Conservation (phyloP, 1,284 basidiomycete genomes). For the Moesziomyces sp. region DNA sequence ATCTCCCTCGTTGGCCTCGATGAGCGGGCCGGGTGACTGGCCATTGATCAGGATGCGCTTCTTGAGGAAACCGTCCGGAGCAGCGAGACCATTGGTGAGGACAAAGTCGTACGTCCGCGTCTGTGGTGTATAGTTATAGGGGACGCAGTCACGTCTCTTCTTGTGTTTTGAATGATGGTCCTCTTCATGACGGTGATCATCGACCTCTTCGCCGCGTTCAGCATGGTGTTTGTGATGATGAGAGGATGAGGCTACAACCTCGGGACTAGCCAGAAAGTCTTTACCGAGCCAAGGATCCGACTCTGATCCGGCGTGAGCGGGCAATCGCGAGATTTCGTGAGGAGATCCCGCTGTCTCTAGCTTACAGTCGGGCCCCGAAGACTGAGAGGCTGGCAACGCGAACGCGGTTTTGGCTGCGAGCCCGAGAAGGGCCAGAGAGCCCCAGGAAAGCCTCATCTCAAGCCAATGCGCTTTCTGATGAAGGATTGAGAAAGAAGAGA, state of each 20-base stretch:
- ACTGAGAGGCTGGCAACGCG: conserved; percentile 11
- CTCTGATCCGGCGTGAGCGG: background rate
- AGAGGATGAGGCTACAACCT: background rate
- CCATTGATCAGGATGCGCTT: conserved; percentile 60
- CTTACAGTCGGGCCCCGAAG: no score
- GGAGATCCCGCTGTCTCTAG: no score
- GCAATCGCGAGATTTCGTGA: no score
- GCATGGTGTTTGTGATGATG: background rate
- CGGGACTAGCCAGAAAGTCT: conserved; percentile 6
- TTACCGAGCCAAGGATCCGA: conserved; percentile 8
- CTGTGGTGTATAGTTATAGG: conserved; percentile 35
- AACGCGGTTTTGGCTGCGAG: conserved; percentile 5
- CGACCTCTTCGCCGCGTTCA: background rate
- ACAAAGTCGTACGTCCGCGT: conserved; percentile 51
- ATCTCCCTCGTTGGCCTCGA: conserved; percentile 63
- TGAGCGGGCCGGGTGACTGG: conserved; percentile 55
- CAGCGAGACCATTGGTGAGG: conserved; percentile 37
- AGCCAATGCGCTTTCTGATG: background rate
- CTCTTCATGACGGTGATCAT: background rate
- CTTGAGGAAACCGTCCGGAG: conserved; percentile 56
- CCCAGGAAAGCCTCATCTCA: conserved; percentile 26
- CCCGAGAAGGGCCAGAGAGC: conserved; percentile 10
- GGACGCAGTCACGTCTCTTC: conserved; percentile 2
- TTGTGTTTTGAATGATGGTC: background rate
- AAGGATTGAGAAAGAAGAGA: background rate